phyloP scores from a whole-genome alignment of 257 asterid genomes.

The Voacanga thouarsii region DNA sequence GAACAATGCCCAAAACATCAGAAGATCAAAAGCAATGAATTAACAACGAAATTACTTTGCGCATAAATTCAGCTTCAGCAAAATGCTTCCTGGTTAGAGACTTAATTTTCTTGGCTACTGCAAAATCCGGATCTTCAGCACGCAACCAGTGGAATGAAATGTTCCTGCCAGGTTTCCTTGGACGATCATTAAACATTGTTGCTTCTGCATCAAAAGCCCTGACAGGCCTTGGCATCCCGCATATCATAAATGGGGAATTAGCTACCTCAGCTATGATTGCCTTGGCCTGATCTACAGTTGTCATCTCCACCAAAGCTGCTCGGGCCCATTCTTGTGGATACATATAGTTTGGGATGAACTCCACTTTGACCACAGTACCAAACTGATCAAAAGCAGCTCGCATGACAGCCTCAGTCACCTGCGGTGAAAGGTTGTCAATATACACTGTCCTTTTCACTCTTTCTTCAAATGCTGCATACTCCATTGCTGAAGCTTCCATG shows the following conservation, averaged over 20 bases:
- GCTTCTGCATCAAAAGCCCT: conserved; percentile 48
- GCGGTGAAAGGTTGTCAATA: conserved; percentile 61
- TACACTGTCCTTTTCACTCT: conserved; percentile 59
- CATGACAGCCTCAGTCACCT: conserved; percentile 49
- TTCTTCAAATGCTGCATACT: conserved; percentile 57
- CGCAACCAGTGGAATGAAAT: conserved; percentile 62
- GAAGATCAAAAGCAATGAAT: neutral
- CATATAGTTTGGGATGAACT: conserved; percentile 53
- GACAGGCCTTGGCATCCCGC: conserved; percentile 93
- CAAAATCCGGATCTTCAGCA: conserved; percentile 50
- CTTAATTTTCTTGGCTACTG: conserved; percentile 52
- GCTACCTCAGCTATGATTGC: conserved; percentile 34
- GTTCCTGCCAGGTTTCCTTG: conserved; percentile 56
- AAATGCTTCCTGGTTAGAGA: conserved; percentile 38
- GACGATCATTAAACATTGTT: conserved; percentile 80
- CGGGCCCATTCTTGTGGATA: conserved; percentile 38
- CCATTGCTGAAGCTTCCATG: conserved; percentile 42
- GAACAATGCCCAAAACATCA: neutral
- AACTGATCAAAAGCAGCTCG: conserved; percentile 74
- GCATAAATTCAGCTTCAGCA: conserved; percentile 57
- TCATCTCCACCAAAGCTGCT: conserved; percentile 84
- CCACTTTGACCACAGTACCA: conserved; percentile 52
- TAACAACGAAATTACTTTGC: conserved; percentile 34
- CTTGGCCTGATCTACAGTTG: conserved; percentile 43
- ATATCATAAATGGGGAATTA: conserved; percentile 56